Evolutionary conservation across 257 asterid genomes (phyloP).

Genomic region (Rauvolfia tetraphylla): DNA sequence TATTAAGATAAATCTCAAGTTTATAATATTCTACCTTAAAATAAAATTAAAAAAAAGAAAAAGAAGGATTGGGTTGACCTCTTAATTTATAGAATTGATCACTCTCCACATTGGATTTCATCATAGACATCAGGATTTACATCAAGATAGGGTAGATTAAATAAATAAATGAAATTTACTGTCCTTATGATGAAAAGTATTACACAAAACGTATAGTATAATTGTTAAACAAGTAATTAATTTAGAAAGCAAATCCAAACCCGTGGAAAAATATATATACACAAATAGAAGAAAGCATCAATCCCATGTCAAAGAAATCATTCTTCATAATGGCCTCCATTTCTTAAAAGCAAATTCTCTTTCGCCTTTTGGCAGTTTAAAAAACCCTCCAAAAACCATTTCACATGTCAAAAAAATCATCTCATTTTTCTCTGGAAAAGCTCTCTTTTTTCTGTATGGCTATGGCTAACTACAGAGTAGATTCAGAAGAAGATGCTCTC

Average conservation of each 20-base stretch:
- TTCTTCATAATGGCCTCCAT: conserved; percentile 25
- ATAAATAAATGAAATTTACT: not conserved
- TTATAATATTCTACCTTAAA: too few relatives aligned
- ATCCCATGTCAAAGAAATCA: conserved; percentile 1
- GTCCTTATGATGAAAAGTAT: not conserved
- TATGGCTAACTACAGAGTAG: conserved; percentile 38
- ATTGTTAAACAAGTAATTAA: not conserved
- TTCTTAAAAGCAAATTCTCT: conserved; percentile 13
- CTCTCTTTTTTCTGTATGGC: not conserved
- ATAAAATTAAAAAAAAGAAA: too few relatives aligned
- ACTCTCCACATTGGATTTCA: too few relatives aligned
- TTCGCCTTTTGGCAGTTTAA: conserved; percentile 21
- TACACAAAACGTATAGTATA: not conserved
- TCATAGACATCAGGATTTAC: too few relatives aligned
- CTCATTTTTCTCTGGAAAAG: not conserved
- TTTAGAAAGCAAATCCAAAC: not conserved
- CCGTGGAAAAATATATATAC: not conserved
- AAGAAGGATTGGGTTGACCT: too few relatives aligned
- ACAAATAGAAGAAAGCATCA: not conserved
- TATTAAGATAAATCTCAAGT: too few relatives aligned
- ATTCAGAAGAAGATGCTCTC: conserved; percentile 61
- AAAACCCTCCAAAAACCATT: conserved; percentile 22
- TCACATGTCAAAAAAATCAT: conserved; percentile 5
- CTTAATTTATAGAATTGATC: too few relatives aligned
- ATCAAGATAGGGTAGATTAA: not conserved